A percentile compares a stretch with the other conserved stretches of the same genome.
These are phyloP conservation scores for Mycena chlorophos DNA, from an alignment of 768 basidiomycete species.

Conservation along the genomic window DNA sequence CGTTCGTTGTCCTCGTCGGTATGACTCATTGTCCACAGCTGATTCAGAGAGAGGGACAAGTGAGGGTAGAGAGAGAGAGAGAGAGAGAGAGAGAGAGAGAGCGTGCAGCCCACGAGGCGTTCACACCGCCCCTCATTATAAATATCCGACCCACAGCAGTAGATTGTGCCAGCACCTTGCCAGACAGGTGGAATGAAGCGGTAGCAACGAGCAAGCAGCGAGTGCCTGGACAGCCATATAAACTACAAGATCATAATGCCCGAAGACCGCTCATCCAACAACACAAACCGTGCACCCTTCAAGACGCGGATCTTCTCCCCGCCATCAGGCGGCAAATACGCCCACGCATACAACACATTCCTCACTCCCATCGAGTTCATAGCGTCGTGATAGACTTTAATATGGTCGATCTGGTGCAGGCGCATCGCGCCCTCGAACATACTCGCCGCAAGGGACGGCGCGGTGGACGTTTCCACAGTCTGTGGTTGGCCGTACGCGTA, in stretches of 20 bases:
- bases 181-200: no score
- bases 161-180: no score
- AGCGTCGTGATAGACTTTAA: constrained; percentile 63
- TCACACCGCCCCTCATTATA: no score
- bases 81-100: no score
- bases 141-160: no score
- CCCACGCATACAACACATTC: constrained; percentile 53
- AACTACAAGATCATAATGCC: constrained; percentile 44
- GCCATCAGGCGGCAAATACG: constrained; percentile 29
- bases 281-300: constrained; percentile 47
- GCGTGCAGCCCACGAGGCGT: no score
- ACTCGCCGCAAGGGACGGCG: constrained; percentile 12
- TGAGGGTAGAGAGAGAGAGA: no score
- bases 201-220: no score
- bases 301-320: constrained; percentile 44
- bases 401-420: constrained; percentile 44
- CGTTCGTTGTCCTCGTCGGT: no score
- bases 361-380: constrained; percentile 48
- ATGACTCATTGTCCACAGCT: no score
- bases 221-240: no score
- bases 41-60: no score
- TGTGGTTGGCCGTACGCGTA: constrained; percentile 15
- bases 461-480: neutral
- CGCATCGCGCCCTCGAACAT: constrained; percentile 7
- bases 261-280: constrained; percentile 48